Percentiles rank a stretch among this genome's conserved stretches.
Conservation (phyloP, 164 flowering plant genomes). For the Brasenia schreberi region DNA sequence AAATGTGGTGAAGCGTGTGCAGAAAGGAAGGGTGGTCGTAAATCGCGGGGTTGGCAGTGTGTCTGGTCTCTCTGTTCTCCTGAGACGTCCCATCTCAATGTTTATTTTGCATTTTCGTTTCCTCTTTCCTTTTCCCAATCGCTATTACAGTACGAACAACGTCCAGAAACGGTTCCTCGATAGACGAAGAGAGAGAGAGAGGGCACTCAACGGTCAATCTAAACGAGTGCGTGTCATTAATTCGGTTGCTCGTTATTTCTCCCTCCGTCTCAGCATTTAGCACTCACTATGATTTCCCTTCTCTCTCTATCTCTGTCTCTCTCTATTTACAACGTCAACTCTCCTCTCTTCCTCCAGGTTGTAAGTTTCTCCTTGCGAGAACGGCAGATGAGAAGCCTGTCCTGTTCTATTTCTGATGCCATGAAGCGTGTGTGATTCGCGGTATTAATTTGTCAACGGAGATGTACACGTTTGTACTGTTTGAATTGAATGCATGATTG, state of each 20-base stretch:
- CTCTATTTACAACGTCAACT: too few species aligned
- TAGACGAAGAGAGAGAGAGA: neutral
- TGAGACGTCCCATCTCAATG: neutral
- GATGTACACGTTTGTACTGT: too few species aligned
- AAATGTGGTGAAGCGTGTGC: neutral
- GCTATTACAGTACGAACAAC: neutral
- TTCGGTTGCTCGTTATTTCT: neutral
- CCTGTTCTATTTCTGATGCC: too few species aligned
- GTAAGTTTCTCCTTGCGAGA: too few species aligned
- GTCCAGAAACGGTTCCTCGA: neutral
- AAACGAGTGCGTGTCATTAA: neutral
- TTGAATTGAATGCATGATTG: too few species aligned
- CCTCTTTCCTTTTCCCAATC: too few species aligned
- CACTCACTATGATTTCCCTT: neutral
- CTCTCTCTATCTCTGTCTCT: too few species aligned
- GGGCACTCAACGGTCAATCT: neutral
- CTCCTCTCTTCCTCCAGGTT: too few species aligned
- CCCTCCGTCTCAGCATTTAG: neutral
- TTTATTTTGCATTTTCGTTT: too few species aligned
- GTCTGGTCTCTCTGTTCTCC: neutral
- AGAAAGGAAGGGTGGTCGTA: neutral
- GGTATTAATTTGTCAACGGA: too few species aligned
- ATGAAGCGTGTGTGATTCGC: too few species aligned
- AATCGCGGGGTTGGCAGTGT: neutral
- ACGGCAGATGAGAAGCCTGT: too few species aligned